These are phyloP conservation scores for Lolium rigidum DNA, from an alignment of 176 grass and related monocot genomes.

Conservation along the genomic window DNA sequence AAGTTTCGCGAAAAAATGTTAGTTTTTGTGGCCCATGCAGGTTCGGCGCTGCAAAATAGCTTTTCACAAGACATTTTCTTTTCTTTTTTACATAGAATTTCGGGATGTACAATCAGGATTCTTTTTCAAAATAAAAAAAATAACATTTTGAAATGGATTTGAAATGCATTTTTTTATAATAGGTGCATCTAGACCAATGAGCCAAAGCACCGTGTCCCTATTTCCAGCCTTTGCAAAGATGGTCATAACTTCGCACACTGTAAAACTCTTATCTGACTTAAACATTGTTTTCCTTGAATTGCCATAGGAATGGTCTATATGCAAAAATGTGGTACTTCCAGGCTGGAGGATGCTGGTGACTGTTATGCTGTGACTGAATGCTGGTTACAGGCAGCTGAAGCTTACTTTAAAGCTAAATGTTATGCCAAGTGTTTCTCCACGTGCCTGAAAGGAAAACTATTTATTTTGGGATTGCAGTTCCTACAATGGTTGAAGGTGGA, in stretches of 20 bases:
- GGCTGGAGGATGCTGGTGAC: slow-evolving; percentile 65
- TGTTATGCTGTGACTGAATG: slow-evolving; percentile 53
- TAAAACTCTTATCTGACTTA: neutral
- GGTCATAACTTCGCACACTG: neutral
- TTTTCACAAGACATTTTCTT: too few relatives aligned
- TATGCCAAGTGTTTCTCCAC: neutral
- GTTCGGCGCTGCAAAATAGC: too few relatives aligned
- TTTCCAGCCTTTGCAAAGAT: neutral
- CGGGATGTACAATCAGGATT: too few relatives aligned
- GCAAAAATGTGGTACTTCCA: slow-evolving; percentile 63
- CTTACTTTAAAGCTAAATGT: too few relatives aligned
- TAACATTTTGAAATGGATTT: too few relatives aligned
- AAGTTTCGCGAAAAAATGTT: too few relatives aligned
- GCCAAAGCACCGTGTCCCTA: too few relatives aligned
- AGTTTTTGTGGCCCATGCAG: too few relatives aligned
- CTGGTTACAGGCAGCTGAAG: slow-evolving; percentile 58
- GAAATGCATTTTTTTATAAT: too few relatives aligned
- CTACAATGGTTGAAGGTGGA: slow-evolving; percentile 46
- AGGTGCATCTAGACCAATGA: too few relatives aligned
- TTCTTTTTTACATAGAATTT: too few relatives aligned
- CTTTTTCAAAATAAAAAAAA: too few relatives aligned
- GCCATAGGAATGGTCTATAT: slow-evolving; percentile 61
- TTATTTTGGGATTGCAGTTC: slow-evolving; percentile 44
- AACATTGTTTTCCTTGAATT: neutral
- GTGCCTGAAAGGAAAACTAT: slow-evolving; percentile 66